phyloP scores from a whole-genome alignment of 78 protist species.

The Dictyostelium capitatum region DNA sequence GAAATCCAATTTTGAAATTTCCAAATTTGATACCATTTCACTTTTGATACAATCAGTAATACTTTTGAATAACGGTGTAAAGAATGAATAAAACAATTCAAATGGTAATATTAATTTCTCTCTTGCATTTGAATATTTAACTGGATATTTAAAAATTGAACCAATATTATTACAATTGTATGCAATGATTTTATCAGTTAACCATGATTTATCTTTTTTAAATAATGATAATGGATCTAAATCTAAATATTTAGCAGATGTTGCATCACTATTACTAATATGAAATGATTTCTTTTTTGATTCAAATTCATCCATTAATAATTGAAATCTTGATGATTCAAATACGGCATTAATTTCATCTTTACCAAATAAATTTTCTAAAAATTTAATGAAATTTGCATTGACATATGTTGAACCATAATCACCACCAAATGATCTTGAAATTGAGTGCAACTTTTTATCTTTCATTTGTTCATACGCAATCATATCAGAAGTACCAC shows the following conservation, averaged over 20 bases:
- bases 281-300: neutral
- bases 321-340: neutral
- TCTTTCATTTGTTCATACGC: neutral
- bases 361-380: neutral
- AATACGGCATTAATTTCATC: neutral
- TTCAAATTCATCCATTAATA: neutral
- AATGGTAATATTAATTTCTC: neutral
- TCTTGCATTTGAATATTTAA: neutral
- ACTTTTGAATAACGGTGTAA: neutral
- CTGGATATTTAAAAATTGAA: neutral
- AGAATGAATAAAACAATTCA: neutral
- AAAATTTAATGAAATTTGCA: neutral
- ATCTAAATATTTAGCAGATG: neutral
- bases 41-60: neutral
- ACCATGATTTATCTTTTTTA: neutral
- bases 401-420: neutral
- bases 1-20: neutral
- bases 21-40: neutral
- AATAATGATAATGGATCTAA: neutral
- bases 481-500: neutral
- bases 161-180: neutral
- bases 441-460: neutral
- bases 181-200: neutral
- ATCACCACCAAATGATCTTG: neutral
- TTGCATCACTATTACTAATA: neutral